Evolutionary conservation across 192 early-diverging fungal species (phyloP), one percentile per base, ranked within the genome.

Genomic region (Glomus cerebriforme): DNA sequence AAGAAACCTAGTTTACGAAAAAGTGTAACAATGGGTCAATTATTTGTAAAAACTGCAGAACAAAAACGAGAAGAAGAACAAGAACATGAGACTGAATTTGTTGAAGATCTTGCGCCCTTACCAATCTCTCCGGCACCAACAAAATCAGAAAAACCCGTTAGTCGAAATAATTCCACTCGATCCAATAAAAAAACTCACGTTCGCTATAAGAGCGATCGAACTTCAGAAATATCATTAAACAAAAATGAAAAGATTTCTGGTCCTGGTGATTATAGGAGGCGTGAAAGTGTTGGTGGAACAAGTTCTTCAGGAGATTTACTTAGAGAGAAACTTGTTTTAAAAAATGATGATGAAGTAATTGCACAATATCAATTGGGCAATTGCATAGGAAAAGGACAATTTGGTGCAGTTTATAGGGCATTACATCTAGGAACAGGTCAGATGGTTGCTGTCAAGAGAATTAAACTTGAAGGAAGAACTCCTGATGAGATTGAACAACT

Each of bases 351-450:
- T 65, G 64, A 29, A 8, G 13, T 83, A 66, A 32, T 71, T 58
- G 24, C 60, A 60, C 67, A 82, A 76, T 73, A 86, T 85, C 59
- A 86, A 88, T 84, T 97, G 9, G 96, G 95, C n/a, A 93, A 92
- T 75, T 92, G 93, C 68, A 97, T 97, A 72, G 96, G 96, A 6
- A 88, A 90, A 49, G 96, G 96, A 12, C 94, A 97, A 75, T 97
- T 96, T 84, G 96, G 95, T 15, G 85, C 94, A 3, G 96, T 97
- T 12, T 95, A 96, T 81, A 88, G 94, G 10, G 94, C 93, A n/a
- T 79, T 95, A 7, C 92, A 95, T 83, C 80, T 96, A 3, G 90
- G 90, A 12, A 93, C 88, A 13, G 95, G 93, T 7, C 89, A 95
- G 78, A 91, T 96, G 86, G 91, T 95, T 7, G 96, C 95, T 1